A percentile compares a stretch with the other conserved stretches of the same genome.
phyloP scores from a whole-genome alignment of 1,284 basidiomycete genomes.

The Pyrrhoderma noxium region DNA sequence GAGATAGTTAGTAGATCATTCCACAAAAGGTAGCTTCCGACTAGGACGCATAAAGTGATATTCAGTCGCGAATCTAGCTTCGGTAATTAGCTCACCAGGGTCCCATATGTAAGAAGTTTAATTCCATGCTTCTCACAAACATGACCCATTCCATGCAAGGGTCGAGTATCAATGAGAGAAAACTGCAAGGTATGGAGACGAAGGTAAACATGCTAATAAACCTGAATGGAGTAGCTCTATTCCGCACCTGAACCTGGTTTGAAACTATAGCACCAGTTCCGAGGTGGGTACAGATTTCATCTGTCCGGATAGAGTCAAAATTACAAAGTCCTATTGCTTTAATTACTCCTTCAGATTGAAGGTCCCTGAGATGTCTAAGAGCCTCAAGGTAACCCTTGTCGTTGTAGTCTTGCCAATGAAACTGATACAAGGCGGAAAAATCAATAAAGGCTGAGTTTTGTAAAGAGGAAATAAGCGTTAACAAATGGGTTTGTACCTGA shows the following conservation, averaged over 20 bases:
- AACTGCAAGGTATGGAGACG: conserved; percentile 41
- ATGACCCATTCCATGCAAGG: conserved; percentile 67
- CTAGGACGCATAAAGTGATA: conserved; percentile 1
- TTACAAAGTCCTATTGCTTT: conserved; percentile 69
- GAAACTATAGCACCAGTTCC: conserved; percentile 66
- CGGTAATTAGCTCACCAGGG: conserved; percentile 44
- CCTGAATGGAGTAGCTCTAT: background rate
- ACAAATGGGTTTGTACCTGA: no score
- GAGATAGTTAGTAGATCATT: background rate
- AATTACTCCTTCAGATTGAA: conserved; percentile 58
- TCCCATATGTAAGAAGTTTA: conserved; percentile 76
- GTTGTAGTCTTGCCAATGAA: conserved; percentile 76
- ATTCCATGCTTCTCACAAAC: conserved; percentile 66
- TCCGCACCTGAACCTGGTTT: conserved; percentile 71
- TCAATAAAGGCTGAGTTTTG: background rate
- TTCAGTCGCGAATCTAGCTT: conserved; percentile 9
- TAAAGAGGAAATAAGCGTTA: background rate
- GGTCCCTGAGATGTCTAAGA: conserved; percentile 48
- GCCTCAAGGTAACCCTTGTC: conserved; percentile 62
- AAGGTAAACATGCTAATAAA: background rate
- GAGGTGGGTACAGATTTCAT: conserved; percentile 69
- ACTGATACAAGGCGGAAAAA: conserved; percentile 35
- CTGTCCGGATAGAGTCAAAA: conserved; percentile 66
- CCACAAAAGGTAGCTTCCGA: conserved; percentile 8
- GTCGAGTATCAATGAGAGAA: conserved; percentile 71